These are phyloP conservation scores for Colletotrichum melonis DNA, from an alignment of 2,329 filamentous ascomycete genomes.

Conservation along the genomic window DNA sequence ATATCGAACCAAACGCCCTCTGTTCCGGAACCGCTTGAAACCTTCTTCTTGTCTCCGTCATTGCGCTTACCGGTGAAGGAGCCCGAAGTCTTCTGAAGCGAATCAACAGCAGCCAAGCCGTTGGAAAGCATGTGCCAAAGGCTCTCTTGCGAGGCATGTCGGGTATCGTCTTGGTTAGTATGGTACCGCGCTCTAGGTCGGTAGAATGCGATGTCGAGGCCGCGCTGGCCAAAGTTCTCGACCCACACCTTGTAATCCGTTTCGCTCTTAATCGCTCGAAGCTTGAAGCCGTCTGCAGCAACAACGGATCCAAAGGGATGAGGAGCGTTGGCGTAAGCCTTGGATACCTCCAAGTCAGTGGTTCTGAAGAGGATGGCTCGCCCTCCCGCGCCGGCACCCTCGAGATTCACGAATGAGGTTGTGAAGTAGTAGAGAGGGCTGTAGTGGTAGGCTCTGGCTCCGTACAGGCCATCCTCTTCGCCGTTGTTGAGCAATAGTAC, in stretches of 20 bases:
- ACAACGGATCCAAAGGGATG: slow-evolving; percentile 89
- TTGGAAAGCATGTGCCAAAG: slow-evolving; percentile 97
- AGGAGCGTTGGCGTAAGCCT: slow-evolving; percentile 76
- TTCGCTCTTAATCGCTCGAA: slow-evolving; percentile 81
- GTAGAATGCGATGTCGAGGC: slow-evolving; percentile 93
- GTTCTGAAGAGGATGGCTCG: slow-evolving; percentile 88
- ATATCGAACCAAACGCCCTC: slow-evolving; percentile 94
- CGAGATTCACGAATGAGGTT: slow-evolving; percentile 92
- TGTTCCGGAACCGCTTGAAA: slow-evolving; percentile 73
- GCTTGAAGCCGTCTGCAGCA: slow-evolving; percentile 84
- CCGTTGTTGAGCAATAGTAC: slow-evolving; percentile 93
- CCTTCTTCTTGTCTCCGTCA: slow-evolving; percentile 68
- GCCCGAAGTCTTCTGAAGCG: slow-evolving; percentile 73
- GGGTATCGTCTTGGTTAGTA: slow-evolving; percentile 86
- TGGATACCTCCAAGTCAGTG: slow-evolving; percentile 87
- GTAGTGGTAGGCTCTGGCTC: slow-evolving; percentile 85
- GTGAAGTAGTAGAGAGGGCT: slow-evolving; percentile 84
- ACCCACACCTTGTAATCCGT: slow-evolving; percentile 92
- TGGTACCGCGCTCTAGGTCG: slow-evolving; percentile 89
- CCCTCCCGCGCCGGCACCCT: slow-evolving; percentile 93
- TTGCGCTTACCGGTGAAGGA: slow-evolving; percentile 70
- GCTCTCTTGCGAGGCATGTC: slow-evolving; percentile 76
- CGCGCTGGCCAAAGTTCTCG: slow-evolving; percentile 78
- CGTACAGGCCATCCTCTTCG: slow-evolving; percentile 92
- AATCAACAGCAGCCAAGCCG: slow-evolving; percentile 78